Conservation (phyloP, 2,329 filamentous ascomycete species). For the Colletotrichum spinosum region DNA sequence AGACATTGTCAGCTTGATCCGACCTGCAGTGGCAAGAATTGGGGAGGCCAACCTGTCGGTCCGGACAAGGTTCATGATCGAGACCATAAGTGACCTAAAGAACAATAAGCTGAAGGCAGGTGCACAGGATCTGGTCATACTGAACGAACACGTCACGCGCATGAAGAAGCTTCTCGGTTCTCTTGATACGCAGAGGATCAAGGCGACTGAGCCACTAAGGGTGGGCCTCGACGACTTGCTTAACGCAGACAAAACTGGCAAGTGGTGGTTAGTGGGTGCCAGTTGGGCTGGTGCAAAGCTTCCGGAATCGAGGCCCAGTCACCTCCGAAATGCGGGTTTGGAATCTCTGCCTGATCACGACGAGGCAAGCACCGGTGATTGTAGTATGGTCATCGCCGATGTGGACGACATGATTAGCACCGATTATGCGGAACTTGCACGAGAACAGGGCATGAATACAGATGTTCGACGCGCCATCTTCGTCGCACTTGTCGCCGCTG, state of each 20-base stretch:
- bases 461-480: slow-evolving; percentile 92
- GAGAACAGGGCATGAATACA: slow-evolving; percentile 87
- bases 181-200: slow-evolving; percentile 74
- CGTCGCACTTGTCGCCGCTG: slow-evolving; percentile 86
- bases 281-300: slow-evolving; percentile 73
- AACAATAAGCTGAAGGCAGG: slow-evolving; percentile 90
- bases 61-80: slow-evolving; percentile 96
- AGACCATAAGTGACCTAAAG: slow-evolving; percentile 93
- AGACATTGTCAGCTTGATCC: slow-evolving; percentile 85
- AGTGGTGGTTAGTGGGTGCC: slow-evolving; percentile 99
- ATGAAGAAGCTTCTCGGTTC: slow-evolving; percentile 91
- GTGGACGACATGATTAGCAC: slow-evolving; percentile 62
- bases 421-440: slow-evolving; percentile 80
- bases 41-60: slow-evolving; percentile 81
- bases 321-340: neutral
- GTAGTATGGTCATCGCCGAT: slow-evolving; percentile 41
- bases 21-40: slow-evolving; percentile 74
- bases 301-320: slow-evolving; percentile 32
- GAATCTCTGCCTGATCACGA: slow-evolving; percentile 29
- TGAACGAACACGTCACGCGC: slow-evolving; percentile 83
- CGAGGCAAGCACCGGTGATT: slow-evolving; percentile 44
- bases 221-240: slow-evolving; percentile 86
- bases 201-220: slow-evolving; percentile 83
- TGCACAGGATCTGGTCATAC: slow-evolving; percentile 75
- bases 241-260: slow-evolving; percentile 86